phyloP scores from a whole-genome alignment of 306 rosid species.

The Gillenia trifoliata region DNA sequence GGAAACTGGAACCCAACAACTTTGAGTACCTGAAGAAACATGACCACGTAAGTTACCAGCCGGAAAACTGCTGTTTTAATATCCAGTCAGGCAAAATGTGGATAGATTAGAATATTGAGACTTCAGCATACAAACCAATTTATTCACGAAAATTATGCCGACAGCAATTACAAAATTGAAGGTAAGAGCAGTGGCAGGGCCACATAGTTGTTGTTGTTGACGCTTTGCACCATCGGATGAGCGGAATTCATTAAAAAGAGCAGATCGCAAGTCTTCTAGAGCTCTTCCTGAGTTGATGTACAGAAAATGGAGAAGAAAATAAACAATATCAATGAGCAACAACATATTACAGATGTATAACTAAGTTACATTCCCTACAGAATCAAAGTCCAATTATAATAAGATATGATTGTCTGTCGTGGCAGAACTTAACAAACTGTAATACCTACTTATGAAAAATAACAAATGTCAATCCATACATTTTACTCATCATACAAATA shows the following conservation, averaged over 20 bases:
- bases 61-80: conserved; percentile 13
- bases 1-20: conserved; percentile 70
- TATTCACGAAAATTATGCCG: conserved; percentile 74
- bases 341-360: background rate
- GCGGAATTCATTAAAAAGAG: conserved; percentile 56
- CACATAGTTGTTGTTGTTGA: conserved; percentile 61
- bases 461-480: background rate
- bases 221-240: conserved; percentile 64
- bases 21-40: conserved; percentile 64
- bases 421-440: background rate
- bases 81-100: conserved; percentile 1
- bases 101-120: conserved; percentile 8
- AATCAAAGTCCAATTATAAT: background rate
- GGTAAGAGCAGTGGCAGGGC: conserved; percentile 67
- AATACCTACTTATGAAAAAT: background rate
- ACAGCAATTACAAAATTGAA: conserved; percentile 82
- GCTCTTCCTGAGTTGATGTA: conserved; percentile 50
- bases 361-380: background rate
- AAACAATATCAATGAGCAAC: background rate
- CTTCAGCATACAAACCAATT: conserved; percentile 58
- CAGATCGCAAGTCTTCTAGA: conserved; percentile 58
- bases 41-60: conserved; percentile 16
- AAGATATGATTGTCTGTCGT: background rate
- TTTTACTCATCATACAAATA: background rate
- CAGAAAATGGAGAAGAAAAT: background rate